Conservation (phyloP, 352 stramenopile genomes). For the Phytophthora multivora region DNA sequence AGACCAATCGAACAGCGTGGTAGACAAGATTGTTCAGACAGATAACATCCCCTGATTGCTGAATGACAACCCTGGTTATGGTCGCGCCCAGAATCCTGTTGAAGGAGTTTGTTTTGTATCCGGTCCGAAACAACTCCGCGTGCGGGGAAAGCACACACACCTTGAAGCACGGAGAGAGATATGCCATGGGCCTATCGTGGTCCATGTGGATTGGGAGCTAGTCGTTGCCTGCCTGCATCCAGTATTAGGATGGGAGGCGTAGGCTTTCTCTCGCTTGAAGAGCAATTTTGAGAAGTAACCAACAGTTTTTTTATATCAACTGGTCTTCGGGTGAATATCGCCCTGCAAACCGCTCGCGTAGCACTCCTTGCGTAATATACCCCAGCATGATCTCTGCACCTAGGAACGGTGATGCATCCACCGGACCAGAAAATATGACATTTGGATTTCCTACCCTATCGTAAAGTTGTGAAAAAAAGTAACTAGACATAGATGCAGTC, state of each 20-base stretch:
- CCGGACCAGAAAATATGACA: no score
- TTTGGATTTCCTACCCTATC: no score
- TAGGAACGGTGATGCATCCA: no score
- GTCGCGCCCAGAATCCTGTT: slow-evolving; percentile 7
- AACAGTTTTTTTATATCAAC: neutral
- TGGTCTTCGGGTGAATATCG: no score
- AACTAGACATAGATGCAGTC: no score
- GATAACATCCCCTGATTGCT: slow-evolving; percentile 2
- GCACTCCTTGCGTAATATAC: no score
- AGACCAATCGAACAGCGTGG: neutral
- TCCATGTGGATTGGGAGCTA: neutral
- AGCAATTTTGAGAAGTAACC: neutral
- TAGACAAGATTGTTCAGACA: slow-evolving; percentile 3
- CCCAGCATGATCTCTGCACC: no score
- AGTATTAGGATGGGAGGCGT: neutral
- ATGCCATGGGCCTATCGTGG: neutral
- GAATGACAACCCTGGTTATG: neutral
- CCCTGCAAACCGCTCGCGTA: no score
- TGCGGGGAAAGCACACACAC: slow-evolving; percentile 1
- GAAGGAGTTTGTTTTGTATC: slow-evolving; percentile 1
- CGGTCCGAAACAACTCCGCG: neutral
- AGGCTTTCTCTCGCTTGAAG: neutral
- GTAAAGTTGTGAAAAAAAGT: no score
- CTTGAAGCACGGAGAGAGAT: slow-evolving; percentile 6
- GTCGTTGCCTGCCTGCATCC: neutral